Evolutionary conservation across 768 basidiomycete species (phyloP).

Genomic region (Thelephora aurantiotincta): DNA sequence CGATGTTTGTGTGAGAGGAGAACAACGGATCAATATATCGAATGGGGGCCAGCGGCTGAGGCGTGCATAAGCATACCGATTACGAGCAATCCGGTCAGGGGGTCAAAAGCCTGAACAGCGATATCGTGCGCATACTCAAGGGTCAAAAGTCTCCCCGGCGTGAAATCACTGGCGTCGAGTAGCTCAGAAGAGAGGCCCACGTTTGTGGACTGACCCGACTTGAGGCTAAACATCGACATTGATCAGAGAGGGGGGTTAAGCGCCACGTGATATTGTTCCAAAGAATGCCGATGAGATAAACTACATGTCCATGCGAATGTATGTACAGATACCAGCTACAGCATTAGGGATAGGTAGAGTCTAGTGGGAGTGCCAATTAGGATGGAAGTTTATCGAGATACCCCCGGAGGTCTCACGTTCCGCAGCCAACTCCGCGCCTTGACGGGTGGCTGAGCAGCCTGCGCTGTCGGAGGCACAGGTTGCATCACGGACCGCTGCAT

Average conservation of each 20-base stretch:
- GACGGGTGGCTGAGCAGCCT: background rate
- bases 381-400: too few relatives aligned
- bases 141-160: conserved; percentile 30
- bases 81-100: conserved; percentile 46
- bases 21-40: background rate
- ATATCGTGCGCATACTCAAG: conserved; percentile 38
- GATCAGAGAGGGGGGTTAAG: conserved; percentile 10
- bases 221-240: conserved; percentile 12
- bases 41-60: background rate
- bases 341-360: too few relatives aligned
- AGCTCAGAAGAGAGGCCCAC: conserved; percentile 44
- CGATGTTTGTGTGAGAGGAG: background rate
- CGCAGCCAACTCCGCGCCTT: conserved; percentile 10
- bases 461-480: background rate
- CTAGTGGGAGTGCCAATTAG: too few relatives aligned
- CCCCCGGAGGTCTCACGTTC: background rate
- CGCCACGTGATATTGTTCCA: conserved; percentile 7
- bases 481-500: background rate
- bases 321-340: too few relatives aligned
- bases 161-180: conserved; percentile 44
- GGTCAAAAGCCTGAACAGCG: conserved; percentile 41
- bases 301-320: too few relatives aligned
- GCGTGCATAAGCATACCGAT: conserved; percentile 27
- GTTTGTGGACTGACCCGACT: background rate
- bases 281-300: conserved; percentile 7